A percentile compares a stretch with the other conserved stretches of the same genome.
Evolutionary conservation across 2,329 filamentous ascomycete species (phyloP).

Genomic region (Penicillium brasilianum): DNA sequence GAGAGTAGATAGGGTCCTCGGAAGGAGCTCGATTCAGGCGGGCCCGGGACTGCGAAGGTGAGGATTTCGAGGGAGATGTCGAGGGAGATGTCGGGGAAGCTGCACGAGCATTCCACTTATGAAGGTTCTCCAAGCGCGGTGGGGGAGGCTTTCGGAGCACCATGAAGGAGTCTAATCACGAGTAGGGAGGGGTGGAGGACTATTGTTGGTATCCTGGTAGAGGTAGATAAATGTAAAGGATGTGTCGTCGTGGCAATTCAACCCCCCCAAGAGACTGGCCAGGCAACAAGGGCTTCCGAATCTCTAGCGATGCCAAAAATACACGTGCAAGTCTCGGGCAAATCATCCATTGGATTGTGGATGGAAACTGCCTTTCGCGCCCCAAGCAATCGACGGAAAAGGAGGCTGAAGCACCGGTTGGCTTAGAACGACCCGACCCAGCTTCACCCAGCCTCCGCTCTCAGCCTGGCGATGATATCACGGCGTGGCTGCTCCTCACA

Average conservation of each 20-base stretch:
- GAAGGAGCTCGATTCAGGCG: constrained; percentile 36
- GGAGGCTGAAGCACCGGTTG: constrained; percentile 3
- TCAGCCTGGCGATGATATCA: constrained; percentile 11
- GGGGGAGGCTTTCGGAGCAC: constrained; percentile 47
- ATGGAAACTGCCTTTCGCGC: neutral
- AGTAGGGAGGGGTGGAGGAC: neutral
- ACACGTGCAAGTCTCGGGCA: neutral
- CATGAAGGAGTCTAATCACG: constrained; percentile 35
- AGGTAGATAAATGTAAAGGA: neutral
- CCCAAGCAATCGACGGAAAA: neutral
- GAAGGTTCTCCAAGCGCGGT: constrained; percentile 41
- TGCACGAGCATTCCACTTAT: constrained; percentile 37
- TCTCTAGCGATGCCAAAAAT: neutral
- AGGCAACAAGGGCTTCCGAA: neutral
- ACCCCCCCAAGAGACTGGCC: neutral
- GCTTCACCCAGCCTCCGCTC: constrained; percentile 1
- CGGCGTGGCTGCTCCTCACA: constrained; percentile 5
- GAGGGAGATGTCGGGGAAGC: constrained; percentile 40
- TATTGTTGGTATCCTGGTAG: neutral
- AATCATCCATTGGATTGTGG: neutral
- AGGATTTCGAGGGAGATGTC: constrained; percentile 37
- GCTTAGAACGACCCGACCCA: neutral
- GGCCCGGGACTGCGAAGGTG: constrained; percentile 35
- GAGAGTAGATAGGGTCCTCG: constrained; percentile 43
- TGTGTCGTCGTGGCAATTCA: neutral